Evolutionary conservation across 1,284 basidiomycete species (phyloP), one percentile per base, ranked within the genome.

Genomic region (Ustilago shanxiensis): DNA sequence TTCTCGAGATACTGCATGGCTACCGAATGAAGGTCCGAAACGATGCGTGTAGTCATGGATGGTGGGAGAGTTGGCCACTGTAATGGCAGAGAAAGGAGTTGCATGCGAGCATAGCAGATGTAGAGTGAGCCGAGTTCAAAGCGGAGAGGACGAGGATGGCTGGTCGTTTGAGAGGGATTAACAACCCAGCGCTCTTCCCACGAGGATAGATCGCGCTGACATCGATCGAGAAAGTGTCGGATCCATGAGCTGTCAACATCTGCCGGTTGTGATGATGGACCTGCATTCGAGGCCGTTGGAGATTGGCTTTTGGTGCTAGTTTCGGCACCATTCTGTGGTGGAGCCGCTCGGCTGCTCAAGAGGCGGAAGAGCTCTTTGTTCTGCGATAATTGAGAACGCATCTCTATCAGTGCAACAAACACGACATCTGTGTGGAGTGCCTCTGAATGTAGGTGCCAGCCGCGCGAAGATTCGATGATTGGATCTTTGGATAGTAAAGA

Each of bases 31-130:
- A 76, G 26, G 22, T 71, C 67, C 6, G 65, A 65, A 28, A 76
- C 65, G 31, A 76, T 76, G 45, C 65, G 71, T 2, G 66, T 71
- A 18, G 69, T 57, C 58, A 71, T 57, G 22, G 64, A 60, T 11
- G 60, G 52, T n/a, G 47, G 58, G 4, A 71, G 65, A 18, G 64
- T 61, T 1, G 69, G 60, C 59, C 64, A 65, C 35, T 72, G 69
- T 1, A 76, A 53, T 2, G 70, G 68, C 3, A 76, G 50, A 5
- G 68, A 70, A 22, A 76, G 62, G n/a, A 76, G 61, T 47, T 76
- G 73, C 65, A 76, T 71, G n/a, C 64, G 60, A n/a, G 69, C 69
- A 44, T 76, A 71, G 66, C 67, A 68, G 39, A 76, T 71, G 50
- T 76, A 76, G 13, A 76, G 66, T 22, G 73, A 66, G 16, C 68